These are phyloP conservation scores for Mortierella hygrophila DNA, from an alignment of 192 early-diverging fungal genomes.

Conservation along the genomic window DNA sequence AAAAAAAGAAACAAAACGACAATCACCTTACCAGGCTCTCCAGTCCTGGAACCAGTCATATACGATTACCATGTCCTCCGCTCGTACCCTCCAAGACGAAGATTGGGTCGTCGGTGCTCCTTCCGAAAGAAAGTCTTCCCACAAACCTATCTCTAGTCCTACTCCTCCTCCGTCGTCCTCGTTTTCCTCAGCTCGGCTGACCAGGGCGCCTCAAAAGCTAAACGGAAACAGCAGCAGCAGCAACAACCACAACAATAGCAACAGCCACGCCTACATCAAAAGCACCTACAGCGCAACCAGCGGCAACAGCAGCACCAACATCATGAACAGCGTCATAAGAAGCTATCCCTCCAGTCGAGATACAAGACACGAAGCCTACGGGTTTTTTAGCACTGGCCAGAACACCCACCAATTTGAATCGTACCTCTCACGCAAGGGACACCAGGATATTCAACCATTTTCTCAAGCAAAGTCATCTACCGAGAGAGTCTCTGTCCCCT, in stretches of 20 bases:
- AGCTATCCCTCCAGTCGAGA: not conserved
- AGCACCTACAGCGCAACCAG: not conserved
- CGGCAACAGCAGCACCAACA: slow-evolving; percentile 14
- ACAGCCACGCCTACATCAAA: slow-evolving; percentile 3
- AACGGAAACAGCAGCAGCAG: not conserved
- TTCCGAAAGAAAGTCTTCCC: not conserved
- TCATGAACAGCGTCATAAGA: not conserved
- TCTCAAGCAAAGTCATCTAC: not conserved
- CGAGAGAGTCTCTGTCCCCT: not conserved
- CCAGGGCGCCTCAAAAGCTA: not conserved
- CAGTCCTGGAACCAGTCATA: too few species aligned
- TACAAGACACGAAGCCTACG: not conserved
- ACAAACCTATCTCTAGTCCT: not conserved
- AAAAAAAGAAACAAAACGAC: too few species aligned
- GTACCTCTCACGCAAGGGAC: not conserved
- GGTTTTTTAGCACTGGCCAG: not conserved
- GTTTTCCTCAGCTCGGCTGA: not conserved
- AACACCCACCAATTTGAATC: not conserved
- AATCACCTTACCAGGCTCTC: too few species aligned
- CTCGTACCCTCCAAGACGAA: slow-evolving; percentile 10
- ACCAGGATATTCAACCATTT: not conserved
- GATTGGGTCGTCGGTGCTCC: slow-evolving; percentile 10
- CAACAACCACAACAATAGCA: not conserved
- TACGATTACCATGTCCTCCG: not conserved
- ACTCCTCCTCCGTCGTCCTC: not conserved